Percentiles rank a stretch among this genome's conserved stretches.
Evolutionary conservation across 2,329 filamentous ascomycete genomes (phyloP).

Genomic region (Diaporthe eres): DNA sequence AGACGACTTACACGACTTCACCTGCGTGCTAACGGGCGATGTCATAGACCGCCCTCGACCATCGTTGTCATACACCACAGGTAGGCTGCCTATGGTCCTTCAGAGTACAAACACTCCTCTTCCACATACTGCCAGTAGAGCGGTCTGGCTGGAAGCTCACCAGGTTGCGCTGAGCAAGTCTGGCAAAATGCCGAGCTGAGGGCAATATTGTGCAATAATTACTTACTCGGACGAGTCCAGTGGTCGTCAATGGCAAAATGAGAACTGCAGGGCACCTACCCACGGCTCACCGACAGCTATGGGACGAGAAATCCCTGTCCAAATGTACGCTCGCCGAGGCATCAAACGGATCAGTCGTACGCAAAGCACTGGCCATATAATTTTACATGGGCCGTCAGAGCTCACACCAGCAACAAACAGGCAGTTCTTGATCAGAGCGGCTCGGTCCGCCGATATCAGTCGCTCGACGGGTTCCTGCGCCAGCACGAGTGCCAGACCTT

Average conservation of each 20-base stretch:
- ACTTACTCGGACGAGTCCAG: constrained; percentile 16
- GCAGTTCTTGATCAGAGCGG: constrained; percentile 32
- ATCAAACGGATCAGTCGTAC: constrained; percentile 49
- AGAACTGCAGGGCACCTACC: constrained; percentile 43
- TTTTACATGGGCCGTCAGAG: constrained; percentile 36
- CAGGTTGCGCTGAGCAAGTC: neutral
- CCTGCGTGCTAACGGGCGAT: constrained; percentile 55
- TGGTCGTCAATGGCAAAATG: neutral
- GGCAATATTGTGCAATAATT: neutral
- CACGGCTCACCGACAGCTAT: constrained; percentile 34
- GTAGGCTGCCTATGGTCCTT: constrained; percentile 50
- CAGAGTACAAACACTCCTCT: no score
- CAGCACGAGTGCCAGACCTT: constrained; percentile 42
- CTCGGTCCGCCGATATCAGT: constrained; percentile 49
- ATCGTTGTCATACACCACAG: constrained; percentile 61
- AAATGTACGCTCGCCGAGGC: constrained; percentile 46
- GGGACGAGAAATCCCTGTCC: constrained; percentile 1
- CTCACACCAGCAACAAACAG: constrained; percentile 11
- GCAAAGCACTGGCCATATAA: constrained; percentile 42
- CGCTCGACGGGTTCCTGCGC: constrained; percentile 35
- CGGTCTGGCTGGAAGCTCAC: neutral
- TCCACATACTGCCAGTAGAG: constrained; percentile 43
- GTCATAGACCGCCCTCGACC: constrained; percentile 54
- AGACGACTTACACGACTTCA: constrained; percentile 62
- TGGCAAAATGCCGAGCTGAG: neutral